These are phyloP conservation scores for Alternaria sp. DNA, from an alignment of 2,329 filamentous ascomycete species.

Conservation along the genomic window DNA sequence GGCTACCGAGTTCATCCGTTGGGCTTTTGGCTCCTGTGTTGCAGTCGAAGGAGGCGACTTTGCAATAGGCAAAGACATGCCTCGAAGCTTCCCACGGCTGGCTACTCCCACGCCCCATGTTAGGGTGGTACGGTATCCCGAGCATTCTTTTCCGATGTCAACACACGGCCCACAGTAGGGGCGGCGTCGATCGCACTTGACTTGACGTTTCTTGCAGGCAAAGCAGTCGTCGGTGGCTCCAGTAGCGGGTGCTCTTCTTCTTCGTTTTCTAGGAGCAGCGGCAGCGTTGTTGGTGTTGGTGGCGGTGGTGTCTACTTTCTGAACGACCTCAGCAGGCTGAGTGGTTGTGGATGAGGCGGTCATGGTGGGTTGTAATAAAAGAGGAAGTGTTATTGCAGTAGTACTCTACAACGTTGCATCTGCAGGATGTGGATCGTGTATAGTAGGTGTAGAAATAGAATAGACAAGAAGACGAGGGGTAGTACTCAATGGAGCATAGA, in stretches of 20 bases:
- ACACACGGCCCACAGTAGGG: slow-evolving; percentile 96
- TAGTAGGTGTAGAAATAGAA: slow-evolving; percentile 46
- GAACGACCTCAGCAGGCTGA: slow-evolving; percentile 45
- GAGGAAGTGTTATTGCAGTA: slow-evolving; percentile 36
- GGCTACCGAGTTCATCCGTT: slow-evolving; percentile 35
- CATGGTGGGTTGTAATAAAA: slow-evolving; percentile 36
- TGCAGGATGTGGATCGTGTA: slow-evolving; percentile 44
- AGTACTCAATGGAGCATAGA: slow-evolving; percentile 51
- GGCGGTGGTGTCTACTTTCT: slow-evolving; percentile 46
- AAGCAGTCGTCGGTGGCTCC: slow-evolving; percentile 96
- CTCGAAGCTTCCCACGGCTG: slow-evolving; percentile 91
- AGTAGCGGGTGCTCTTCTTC: slow-evolving; percentile 85
- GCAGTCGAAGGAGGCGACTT: slow-evolving; percentile 50
- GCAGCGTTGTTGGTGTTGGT: slow-evolving; percentile 38
- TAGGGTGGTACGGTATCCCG: slow-evolving; percentile 94
- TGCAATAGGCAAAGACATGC: slow-evolving; percentile 75
- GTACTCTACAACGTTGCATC: slow-evolving; percentile 41
- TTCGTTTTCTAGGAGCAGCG: slow-evolving; percentile 67
- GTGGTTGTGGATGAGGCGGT: slow-evolving; percentile 46
- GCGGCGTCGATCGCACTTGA: slow-evolving; percentile 87
- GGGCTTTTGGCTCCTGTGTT: slow-evolving; percentile 42
- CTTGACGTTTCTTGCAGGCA: slow-evolving; percentile 81
- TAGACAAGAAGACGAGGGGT: slow-evolving; percentile 49
- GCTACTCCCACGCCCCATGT: slow-evolving; percentile 97
- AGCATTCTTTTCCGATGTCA: slow-evolving; percentile 89